Percentiles rank a stretch among this genome's conserved stretches.
Conservation (phyloP, 1,284 basidiomycete species). For the Apiotrichum domesticum region DNA sequence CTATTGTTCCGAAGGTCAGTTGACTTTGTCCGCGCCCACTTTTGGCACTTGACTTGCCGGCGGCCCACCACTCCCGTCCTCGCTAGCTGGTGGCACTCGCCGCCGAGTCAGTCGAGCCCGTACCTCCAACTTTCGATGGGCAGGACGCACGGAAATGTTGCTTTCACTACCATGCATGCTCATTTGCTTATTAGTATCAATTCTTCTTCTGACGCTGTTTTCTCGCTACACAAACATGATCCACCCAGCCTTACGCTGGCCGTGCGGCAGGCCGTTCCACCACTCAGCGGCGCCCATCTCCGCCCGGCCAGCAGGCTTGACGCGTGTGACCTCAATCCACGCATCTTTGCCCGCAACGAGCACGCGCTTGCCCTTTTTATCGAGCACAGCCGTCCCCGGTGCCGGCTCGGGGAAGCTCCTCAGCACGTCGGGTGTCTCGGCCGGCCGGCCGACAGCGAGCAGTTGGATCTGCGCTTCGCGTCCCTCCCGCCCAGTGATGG, state of each 20-base stretch:
- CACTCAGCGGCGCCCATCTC: conserved; percentile 52
- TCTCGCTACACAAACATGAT: conserved; percentile 5
- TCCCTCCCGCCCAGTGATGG: too few species aligned
- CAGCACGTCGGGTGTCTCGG: background rate
- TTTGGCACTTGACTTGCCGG: too few species aligned
- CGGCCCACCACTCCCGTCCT: too few species aligned
- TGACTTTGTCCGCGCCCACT: too few species aligned
- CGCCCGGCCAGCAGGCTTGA: conserved; percentile 57
- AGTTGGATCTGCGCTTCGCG: conserved; percentile 11
- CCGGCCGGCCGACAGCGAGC: background rate
- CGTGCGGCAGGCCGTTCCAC: conserved; percentile 56
- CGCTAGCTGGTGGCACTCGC: too few species aligned
- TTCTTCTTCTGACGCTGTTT: too few species aligned
- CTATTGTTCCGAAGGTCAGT: too few species aligned
- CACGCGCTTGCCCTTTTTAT: conserved; percentile 50
- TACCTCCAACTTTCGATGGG: too few species aligned
- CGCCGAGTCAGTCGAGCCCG: too few species aligned
- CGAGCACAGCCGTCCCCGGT: conserved; percentile 41
- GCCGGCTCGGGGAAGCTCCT: conserved; percentile 10
- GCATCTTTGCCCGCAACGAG: conserved; percentile 50
- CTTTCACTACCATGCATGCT: too few species aligned
- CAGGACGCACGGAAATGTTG: too few species aligned
- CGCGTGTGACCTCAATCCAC: conserved; percentile 52
- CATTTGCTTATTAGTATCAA: too few species aligned
- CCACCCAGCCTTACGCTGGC: conserved; percentile 14